phyloP scores from a whole-genome alignment of 176 grass and related monocot species.

The Hordeum vulgare region MorexV3_pseudomolecules_assembly NC_058521.1:12944908-12945407 shows the following conservation, averaged over 20 bases:
- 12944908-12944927: slow-evolving; percentile 17
- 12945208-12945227: slow-evolving; percentile 43
- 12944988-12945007: slow-evolving; percentile 55
- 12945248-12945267: slow-evolving; percentile 37
- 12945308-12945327: slow-evolving; percentile 85
- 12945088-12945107: slow-evolving; percentile 41
- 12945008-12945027: slow-evolving; percentile 63
- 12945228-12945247: slow-evolving; percentile 53
- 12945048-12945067: slow-evolving; percentile 49
- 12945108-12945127: slow-evolving; percentile 32
- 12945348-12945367: slow-evolving; percentile 75
- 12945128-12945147: slow-evolving; percentile 64
- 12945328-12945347: slow-evolving; percentile 85
- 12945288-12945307: slow-evolving; percentile 38
- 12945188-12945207: slow-evolving; percentile 37
- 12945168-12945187: slow-evolving; percentile 31
- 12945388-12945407: neutral
- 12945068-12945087: slow-evolving; percentile 24
- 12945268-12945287: slow-evolving; percentile 49
- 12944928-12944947: slow-evolving; percentile 16
- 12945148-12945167: slow-evolving; percentile 50
- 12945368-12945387: slow-evolving; percentile 51
- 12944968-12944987: slow-evolving; percentile 46
- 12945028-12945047: slow-evolving; percentile 65
- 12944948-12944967: slow-evolving; percentile 3